These are phyloP conservation scores for Heterobasidion irregulare DNA, from an alignment of 1,284 basidiomycete genomes.

Conservation along the genomic window DNA sequence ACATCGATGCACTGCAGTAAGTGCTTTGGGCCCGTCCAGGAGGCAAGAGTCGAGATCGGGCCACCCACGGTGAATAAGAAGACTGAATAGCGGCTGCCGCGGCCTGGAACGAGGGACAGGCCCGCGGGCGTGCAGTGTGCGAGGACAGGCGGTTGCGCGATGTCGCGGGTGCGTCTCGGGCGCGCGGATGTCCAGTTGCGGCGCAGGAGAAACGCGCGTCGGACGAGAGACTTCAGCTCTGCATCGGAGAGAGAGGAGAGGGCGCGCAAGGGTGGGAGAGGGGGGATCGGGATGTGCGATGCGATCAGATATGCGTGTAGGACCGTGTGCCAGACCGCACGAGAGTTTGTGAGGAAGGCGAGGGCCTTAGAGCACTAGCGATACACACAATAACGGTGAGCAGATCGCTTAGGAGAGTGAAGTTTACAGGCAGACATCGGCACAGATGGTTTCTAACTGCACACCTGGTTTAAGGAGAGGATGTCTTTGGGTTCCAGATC, in stretches of 20 bases:
- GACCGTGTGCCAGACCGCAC: conserved; percentile 6
- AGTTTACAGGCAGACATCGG: no score
- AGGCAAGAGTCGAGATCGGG: background rate
- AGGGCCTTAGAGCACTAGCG: conserved; percentile 4
- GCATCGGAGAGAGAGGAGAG: conserved; percentile 1
- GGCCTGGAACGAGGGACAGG: background rate
- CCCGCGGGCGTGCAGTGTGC: no score
- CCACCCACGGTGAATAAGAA: background rate
- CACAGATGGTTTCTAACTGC: background rate
- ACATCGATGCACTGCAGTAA: conserved; percentile 2
- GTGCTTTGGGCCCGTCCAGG: background rate
- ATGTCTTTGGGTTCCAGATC: conserved; percentile 1
- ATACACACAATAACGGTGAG: no score
- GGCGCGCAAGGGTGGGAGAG: background rate
- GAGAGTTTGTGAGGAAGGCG: conserved; percentile 1
- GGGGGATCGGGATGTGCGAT: conserved; percentile 6
- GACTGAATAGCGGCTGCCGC: background rate
- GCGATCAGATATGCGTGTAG: conserved; percentile 3
- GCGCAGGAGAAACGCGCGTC: conserved; percentile 1
- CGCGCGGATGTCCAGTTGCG: conserved; percentile 2
- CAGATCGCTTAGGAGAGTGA: no score
- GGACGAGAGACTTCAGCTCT: conserved; percentile 1
- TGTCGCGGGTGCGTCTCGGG: background rate
- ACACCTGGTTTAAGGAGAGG: background rate
- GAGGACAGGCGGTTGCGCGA: background rate